Base-by-base conservation (phyloP, 2,329 filamentous ascomycete species). In the Rutstroemia sydowiana region DNA sequence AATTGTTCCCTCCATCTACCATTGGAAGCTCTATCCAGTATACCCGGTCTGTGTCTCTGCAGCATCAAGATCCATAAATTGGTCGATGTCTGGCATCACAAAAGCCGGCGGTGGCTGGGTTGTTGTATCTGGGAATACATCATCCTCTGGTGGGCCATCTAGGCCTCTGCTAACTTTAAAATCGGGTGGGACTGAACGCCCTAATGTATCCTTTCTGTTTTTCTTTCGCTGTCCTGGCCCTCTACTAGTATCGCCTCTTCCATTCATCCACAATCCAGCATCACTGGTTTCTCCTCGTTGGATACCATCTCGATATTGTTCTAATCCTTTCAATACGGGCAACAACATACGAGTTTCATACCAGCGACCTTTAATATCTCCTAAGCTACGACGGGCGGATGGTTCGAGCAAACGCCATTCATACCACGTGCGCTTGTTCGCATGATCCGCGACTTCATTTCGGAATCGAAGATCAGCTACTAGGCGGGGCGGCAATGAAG, bases 311-410 rank as follows among this genome's bases (percentile, higher is more conserved):
- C 69, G 63, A 52, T 72, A 70, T 13, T 60, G 52, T 11, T 58
- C 58, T 3, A 52, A 52, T 13, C 64, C 64, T 9, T 63, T 58
- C 2, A 70, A 56, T 32, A 68, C 66, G 0, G 68, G 68, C 3
- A 79, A 70, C 3, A 81, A 66, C 1, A 75, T 63, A 39, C 69
- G 72, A 2, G 75, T 74, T 63, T 82, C 79, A 62, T 82, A 82
- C 79, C 79, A 82, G 9, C 79, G 72, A 7, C 79, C 79, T 61
- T 79, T 79, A 59, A 81, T 65, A 37, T 79, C 74, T 14, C 70
- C 61, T 7, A 79, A 62, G 10, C 53, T 48, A 16, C 60, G 60
- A 2, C 69, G 55, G 13, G 61, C 65, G 30, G 56, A 53, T 28
- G 61, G 58, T 40, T 67, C 63, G 3, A 65, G 48, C 4, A 66